Base-by-base conservation (phyloP, 2,329 filamentous ascomycete genomes). In the Cladosporium halotolerans region DNA sequence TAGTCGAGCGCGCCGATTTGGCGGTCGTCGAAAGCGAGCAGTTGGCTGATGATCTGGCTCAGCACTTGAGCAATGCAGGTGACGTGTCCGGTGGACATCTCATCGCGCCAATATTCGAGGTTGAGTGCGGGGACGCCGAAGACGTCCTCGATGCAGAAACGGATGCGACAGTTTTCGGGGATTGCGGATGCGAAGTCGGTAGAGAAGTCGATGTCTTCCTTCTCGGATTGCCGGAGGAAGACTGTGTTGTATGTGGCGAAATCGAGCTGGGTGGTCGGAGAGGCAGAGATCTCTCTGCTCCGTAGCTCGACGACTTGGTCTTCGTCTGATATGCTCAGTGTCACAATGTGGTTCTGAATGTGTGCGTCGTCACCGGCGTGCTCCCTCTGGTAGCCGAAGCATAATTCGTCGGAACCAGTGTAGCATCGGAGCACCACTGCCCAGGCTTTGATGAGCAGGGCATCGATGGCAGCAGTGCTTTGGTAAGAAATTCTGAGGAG, bases 41-140 rank as follows among this genome's bases (percentile, higher is more conserved):
- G 18, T 39, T 51, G 48, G 16, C 13, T 39, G 28, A 44, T 51
- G 32, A 51, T 36, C 11, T 51, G 40, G 32, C 48, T 44, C 31
- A 51, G 5, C 11, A 51, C 48, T 38, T 51, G 48, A 38, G 48
- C 40, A 31, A 51, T 51, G n/a, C 48, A 51, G 4, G 48, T 51
- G 18, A 51, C 48, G 9, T 51, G 48, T 8, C 48, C 48, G 6
- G 40, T 36, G 19, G 48, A 43, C 40, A 51, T 44, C n/a, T 51
- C 48, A 34, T 51, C 40, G 33, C 48, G 48, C 48, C 48, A 51
- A 32, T 38, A 51, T 16, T 51, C 48, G 11, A 51, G 48, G 18
- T 11, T 44, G 9, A 51, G 48, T n/a, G 48, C 43, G 42, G 48
- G 48, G 14, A 40, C 40, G 4, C 48, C 48, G 40, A 51, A 51